Conservation (phyloP, 2,329 filamentous ascomycete species). For the Corinectria fuckeliana region DNA sequence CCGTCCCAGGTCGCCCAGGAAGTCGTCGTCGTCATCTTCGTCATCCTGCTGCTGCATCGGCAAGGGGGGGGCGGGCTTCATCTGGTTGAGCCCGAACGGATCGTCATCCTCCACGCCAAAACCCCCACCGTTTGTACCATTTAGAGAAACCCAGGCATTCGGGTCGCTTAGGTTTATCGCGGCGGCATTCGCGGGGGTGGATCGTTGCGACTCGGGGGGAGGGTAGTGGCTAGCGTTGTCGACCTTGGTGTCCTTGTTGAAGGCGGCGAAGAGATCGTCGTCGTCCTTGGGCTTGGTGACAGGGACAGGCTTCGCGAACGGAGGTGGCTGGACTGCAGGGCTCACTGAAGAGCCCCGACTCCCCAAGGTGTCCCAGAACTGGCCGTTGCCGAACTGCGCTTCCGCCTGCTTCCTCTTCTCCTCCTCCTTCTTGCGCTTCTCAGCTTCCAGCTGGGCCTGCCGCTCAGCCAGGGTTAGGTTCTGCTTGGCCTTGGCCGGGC, state of each 20-base stretch:
- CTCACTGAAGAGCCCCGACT: constrained; percentile 54
- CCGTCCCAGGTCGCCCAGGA: constrained; percentile 68
- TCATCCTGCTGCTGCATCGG: constrained; percentile 48
- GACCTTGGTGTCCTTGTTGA: constrained; percentile 70
- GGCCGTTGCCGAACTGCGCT: constrained; percentile 76
- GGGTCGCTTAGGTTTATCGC: constrained; percentile 60
- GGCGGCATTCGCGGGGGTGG: constrained; percentile 52
- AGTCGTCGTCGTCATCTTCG: constrained; percentile 65
- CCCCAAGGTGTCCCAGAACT: constrained; percentile 79
- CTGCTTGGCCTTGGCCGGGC: constrained; percentile 62
- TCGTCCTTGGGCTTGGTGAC: constrained; percentile 50
- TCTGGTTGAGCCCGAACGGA: constrained; percentile 79
- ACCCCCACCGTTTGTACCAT: constrained; percentile 39
- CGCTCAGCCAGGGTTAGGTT: constrained; percentile 82
- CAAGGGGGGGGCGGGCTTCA: constrained; percentile 53
- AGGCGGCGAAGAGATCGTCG: constrained; percentile 71
- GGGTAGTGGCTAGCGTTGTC: constrained; percentile 71
- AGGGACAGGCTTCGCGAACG: constrained; percentile 21
- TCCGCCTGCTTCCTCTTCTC: constrained; percentile 76
- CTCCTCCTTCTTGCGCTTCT: constrained; percentile 75
- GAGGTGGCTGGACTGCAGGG: constrained; percentile 35
- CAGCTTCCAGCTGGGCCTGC: constrained; percentile 69
- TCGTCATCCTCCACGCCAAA: constrained; percentile 78
- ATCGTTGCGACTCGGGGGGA: constrained; percentile 51
- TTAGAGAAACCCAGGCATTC: constrained; percentile 54